phyloP scores from a whole-genome alignment of 164 flowering plant genomes.

The Kalanchoe fedtschenkoi region DNA sequence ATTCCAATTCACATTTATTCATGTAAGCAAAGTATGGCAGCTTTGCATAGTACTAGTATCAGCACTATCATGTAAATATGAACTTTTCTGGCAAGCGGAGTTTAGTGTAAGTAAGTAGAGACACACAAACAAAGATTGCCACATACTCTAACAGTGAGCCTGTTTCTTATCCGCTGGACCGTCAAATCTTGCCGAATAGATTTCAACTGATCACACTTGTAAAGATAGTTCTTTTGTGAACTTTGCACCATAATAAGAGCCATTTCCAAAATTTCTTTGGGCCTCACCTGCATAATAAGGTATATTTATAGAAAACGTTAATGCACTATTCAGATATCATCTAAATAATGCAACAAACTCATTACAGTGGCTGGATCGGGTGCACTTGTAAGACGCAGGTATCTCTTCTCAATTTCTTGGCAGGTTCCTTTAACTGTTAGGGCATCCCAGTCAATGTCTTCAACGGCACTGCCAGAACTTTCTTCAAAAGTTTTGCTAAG shows the following conservation, averaged over 20 bases:
- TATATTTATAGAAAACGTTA: background rate
- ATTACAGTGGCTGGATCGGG: slow-evolving; percentile 92
- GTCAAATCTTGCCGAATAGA: slow-evolving; percentile 96
- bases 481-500: slow-evolving; percentile 57
- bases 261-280: slow-evolving; percentile 81
- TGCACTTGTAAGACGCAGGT: slow-evolving; percentile 95
- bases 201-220: slow-evolving; percentile 95
- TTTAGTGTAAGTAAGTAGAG: background rate
- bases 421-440: slow-evolving; percentile 92
- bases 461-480: slow-evolving; percentile 65
- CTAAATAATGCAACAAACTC: background rate
- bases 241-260: slow-evolving; percentile 73
- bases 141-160: slow-evolving; percentile 74
- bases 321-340: background rate
- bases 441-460: slow-evolving; percentile 97
- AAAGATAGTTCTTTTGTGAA: slow-evolving; percentile 83
- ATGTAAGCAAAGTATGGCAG: background rate
- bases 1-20: background rate
- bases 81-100: background rate
- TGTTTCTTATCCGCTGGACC: slow-evolving; percentile 76
- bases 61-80: background rate
- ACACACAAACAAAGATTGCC: background rate
- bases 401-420: slow-evolving; percentile 96
- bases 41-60: background rate
- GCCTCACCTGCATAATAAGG: slow-evolving; percentile 65